phyloP scores from a whole-genome alignment of 1,284 basidiomycete species.

The Pseudozyma flocculosa region DNA sequence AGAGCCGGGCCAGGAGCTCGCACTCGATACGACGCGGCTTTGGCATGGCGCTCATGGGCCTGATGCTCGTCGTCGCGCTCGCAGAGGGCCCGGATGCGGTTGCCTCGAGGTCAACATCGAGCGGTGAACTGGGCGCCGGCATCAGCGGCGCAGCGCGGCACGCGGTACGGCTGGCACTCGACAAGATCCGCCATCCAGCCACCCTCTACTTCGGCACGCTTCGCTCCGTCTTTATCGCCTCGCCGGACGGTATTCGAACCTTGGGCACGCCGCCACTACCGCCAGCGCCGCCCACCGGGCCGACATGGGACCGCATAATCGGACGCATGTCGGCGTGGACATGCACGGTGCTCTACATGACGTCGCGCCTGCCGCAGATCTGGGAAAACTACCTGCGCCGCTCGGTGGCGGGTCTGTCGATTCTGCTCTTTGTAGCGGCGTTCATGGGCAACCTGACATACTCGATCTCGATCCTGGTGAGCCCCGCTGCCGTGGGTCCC shows the following conservation, averaged over 20 bases:
- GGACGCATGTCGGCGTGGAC: slow-evolving; percentile 53
- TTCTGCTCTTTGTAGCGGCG: slow-evolving; percentile 53
- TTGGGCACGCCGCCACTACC: not conserved
- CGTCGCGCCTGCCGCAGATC: slow-evolving; percentile 57
- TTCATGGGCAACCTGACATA: slow-evolving; percentile 53
- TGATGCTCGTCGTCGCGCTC: slow-evolving; percentile 18
- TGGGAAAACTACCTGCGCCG: slow-evolving; percentile 52
- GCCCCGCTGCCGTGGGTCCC: slow-evolving; percentile 31
- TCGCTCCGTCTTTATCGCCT: too few species aligned
- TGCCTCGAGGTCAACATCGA: not conserved
- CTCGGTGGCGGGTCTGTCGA: slow-evolving; percentile 50
- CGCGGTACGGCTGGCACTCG: not conserved
- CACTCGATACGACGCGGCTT: slow-evolving; percentile 15
- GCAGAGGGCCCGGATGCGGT: slow-evolving; percentile 1
- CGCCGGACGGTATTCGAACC: too few species aligned
- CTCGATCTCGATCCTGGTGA: slow-evolving; percentile 43
- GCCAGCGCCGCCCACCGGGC: not conserved
- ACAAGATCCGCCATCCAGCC: not conserved
- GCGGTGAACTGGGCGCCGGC: too few species aligned
- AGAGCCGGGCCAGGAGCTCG: not conserved
- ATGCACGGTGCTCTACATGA: slow-evolving; percentile 56
- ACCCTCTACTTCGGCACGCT: not conserved
- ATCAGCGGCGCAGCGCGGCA: not conserved
- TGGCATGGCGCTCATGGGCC: slow-evolving; percentile 27
- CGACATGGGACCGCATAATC: slow-evolving; percentile 21